Evolutionary conservation across 176 grass and related monocot species (phyloP), one percentile per base, ranked within the genome.

Genomic region (Musa acuminata): DNA sequence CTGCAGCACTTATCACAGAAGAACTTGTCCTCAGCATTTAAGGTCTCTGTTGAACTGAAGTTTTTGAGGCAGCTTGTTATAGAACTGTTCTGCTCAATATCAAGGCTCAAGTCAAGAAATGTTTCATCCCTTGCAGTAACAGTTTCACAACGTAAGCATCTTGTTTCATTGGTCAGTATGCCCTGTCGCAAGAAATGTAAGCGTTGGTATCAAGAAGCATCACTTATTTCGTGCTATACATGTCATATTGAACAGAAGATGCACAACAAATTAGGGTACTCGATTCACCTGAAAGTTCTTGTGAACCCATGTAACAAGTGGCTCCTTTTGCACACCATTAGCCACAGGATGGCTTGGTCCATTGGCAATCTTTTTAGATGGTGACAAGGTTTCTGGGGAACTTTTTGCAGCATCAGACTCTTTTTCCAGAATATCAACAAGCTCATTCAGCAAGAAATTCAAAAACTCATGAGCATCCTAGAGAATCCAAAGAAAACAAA

Each of bases 401-500:
- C 35, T 8, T 9, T 70, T 58, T 66, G 77, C 51, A 58, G 64
- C 25, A 49, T 55, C 57, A 9, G 26, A 55, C 26, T 79, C 77
- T 79, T 79, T 79, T 25, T 79, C 77, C 26, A 79, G 65, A 59
- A 59, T 79, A 69, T 79, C 77, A 11, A 70, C 77, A 57, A 79
- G 77, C 17, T 79, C 77, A 70, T 79, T 79, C 10, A 79, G 53
- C 52, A 79, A 49, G 52, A 79, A 79, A 16, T 79, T 79, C 27
- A 79, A 71, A 79, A 79, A 79, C 20, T 79, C 77, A 79, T 79
- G 77, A 79, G 65, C 65, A 58, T 79, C 65, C 77, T 79, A 53
- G 8, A 60, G 43, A 58, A 55, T 1, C 21, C n/a, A 2, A n/a
- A 62, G 22, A 19, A 43, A 6, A 27, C 26, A 27, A 43, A 43